Conservation (phyloP, 768 basidiomycete species). For the Pleurotus djamor region DNA sequence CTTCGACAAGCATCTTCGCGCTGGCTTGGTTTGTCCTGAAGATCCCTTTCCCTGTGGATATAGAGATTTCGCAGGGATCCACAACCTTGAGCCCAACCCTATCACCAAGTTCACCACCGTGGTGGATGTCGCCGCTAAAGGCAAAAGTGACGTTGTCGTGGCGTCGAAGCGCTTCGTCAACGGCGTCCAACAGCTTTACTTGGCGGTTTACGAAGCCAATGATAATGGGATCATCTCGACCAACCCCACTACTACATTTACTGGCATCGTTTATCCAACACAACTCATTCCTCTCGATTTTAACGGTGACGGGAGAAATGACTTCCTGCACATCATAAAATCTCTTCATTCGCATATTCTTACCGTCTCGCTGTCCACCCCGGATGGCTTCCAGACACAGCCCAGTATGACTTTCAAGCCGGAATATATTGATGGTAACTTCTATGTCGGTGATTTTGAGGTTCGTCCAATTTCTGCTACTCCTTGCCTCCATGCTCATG, state of each 20-base stretch:
- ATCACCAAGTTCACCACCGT: not conserved
- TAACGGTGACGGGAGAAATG: not conserved
- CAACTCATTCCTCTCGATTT: not conserved
- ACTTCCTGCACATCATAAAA: not conserved
- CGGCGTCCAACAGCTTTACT: not conserved
- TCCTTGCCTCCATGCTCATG: no score
- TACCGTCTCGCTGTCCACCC: not conserved
- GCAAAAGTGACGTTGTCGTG: not conserved
- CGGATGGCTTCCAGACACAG: not conserved
- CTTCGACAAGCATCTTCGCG: not conserved
- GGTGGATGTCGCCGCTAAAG: not conserved
- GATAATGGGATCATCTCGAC: not conserved
- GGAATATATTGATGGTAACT: not conserved
- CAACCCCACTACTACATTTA: not conserved
- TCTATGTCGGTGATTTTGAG: constrained; percentile 3
- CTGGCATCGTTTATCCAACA: not conserved
- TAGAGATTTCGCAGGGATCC: not conserved
- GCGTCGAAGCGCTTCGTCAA: not conserved
- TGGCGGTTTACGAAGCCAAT: not conserved
- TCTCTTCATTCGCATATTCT: not conserved
- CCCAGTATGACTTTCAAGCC: not conserved
- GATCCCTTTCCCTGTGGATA: not conserved
- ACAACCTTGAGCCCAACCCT: not conserved
- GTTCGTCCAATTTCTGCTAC: not conserved
- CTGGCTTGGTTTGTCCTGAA: not conserved